phyloP scores from a whole-genome alignment of 2,329 filamentous ascomycete genomes.

The Hymenoscyphus albidus region DNA sequence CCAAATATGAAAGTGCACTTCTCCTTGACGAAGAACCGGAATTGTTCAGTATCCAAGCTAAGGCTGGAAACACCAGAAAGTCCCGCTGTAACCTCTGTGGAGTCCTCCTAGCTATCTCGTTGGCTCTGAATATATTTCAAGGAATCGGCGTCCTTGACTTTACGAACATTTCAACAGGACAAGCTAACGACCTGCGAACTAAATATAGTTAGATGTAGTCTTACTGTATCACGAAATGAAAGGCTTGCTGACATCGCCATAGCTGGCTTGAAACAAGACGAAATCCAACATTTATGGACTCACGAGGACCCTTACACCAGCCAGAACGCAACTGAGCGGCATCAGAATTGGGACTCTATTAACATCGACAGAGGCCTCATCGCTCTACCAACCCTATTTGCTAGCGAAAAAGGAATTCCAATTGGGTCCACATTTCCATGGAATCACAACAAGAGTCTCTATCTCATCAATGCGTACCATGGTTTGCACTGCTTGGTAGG shows the following conservation, averaged over 20 bases:
- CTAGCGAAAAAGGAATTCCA: background rate
- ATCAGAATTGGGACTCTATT: constrained; percentile 8
- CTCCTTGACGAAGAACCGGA: background rate
- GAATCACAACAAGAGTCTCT: constrained; percentile 7
- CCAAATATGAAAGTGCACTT: background rate
- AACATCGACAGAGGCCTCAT: constrained; percentile 7
- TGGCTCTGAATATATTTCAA: background rate
- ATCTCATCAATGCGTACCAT: constrained; percentile 11
- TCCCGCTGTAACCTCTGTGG: background rate
- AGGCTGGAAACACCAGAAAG: background rate
- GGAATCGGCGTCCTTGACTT: background rate
- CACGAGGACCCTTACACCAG: background rate
- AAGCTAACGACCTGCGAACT: background rate
- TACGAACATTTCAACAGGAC: background rate
- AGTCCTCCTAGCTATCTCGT: background rate
- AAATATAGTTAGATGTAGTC: background rate
- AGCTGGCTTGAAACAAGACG: background rate
- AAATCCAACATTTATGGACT: background rate
- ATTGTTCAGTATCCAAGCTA: background rate
- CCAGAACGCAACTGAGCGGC: background rate
- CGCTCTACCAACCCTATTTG: constrained; percentile 5
- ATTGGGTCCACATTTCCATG: constrained; percentile 3
- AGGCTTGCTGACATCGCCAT: background rate
- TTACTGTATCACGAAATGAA: background rate
- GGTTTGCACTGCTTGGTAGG: constrained; percentile 10